Conservation (phyloP, 2,329 filamentous ascomycete genomes). For the Fusarium temperatum region DNA sequence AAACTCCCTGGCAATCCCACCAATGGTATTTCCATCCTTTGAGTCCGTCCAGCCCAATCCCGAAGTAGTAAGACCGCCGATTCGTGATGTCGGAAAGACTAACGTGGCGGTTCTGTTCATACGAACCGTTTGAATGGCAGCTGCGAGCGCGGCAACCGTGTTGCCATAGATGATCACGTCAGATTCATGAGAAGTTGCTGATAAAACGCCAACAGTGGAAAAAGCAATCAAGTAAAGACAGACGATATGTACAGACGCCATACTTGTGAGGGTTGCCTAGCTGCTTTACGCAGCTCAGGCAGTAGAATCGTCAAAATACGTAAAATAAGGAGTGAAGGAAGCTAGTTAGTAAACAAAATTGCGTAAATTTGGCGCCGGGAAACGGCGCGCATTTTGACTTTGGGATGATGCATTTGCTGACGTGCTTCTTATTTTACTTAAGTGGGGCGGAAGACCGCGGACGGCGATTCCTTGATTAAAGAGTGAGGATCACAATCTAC, state of each 20-base stretch:
- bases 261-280: neutral
- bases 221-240: neutral
- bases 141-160: constrained; percentile 29
- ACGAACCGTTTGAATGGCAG: constrained; percentile 27
- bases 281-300: neutral
- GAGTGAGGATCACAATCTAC: neutral
- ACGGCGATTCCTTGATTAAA: constrained; percentile 15
- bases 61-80: constrained; percentile 31
- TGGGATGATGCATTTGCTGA: neutral
- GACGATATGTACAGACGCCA: neutral
- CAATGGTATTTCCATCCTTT: constrained; percentile 25
- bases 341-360: neutral
- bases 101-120: constrained; percentile 30
- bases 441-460: neutral
- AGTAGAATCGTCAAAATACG: neutral
- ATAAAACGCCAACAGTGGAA: neutral
- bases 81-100: constrained; percentile 12
- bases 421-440: neutral
- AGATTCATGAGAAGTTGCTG: constrained; percentile 4
- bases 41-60: constrained; percentile 28
- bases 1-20: constrained; percentile 26
- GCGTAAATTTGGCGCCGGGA: neutral
- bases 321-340: neutral
- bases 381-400: neutral
- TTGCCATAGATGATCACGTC: constrained; percentile 34